Evolutionary conservation across 1,284 basidiomycete species (phyloP), one percentile per base, ranked within the genome.

Genomic region (Sporisorium exsertum): DNA sequence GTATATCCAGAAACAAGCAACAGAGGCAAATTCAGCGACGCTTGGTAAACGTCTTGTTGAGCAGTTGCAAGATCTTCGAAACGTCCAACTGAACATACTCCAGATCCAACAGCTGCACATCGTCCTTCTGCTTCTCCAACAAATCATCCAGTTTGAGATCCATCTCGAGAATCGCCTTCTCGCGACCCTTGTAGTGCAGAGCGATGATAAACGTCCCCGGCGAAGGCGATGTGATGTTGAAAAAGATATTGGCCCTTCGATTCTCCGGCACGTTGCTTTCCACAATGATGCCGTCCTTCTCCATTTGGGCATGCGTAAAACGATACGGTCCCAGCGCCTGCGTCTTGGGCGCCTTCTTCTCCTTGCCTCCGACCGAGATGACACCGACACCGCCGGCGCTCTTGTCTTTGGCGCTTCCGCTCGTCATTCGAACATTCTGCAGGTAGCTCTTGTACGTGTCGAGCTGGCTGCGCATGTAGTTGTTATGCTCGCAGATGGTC

Each of bases 381-480:
- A 99, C 96, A 43, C 97, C 96, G 5, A 99, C 95, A 43, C 91
- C 95, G 16, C 91, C 93, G 35, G 90, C 90, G 49, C 89, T 63
- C 73, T 82, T 82, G 69, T 84, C 81, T 61, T 86, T 86, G 26
- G 81, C 84, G 8, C 85, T 65, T 20, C 79, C 85, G 54, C 84
- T 86, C 16, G 93, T 96, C 80, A 96, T 88, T 33, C 97, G 91
- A 27, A 98, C 96, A 85, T 99, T 99, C 88, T 96, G 94, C 20
- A 99, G 89, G 86, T 99, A 99, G 40, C 94, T 95, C 88, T 99
- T 99, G 90, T 99, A 99, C 87, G 98, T 95, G 87, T 99, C 97
- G 72, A 99, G 90, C 87, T 99, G 97, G 27, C 91, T 91, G 49
- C 95, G 90, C 85, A 99, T 89, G 86, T 99, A 99, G 86, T 94